These are phyloP conservation scores for Tricladium varicosporioides DNA, from an alignment of 2,329 filamentous ascomycete species.

Conservation along the genomic window DNA sequence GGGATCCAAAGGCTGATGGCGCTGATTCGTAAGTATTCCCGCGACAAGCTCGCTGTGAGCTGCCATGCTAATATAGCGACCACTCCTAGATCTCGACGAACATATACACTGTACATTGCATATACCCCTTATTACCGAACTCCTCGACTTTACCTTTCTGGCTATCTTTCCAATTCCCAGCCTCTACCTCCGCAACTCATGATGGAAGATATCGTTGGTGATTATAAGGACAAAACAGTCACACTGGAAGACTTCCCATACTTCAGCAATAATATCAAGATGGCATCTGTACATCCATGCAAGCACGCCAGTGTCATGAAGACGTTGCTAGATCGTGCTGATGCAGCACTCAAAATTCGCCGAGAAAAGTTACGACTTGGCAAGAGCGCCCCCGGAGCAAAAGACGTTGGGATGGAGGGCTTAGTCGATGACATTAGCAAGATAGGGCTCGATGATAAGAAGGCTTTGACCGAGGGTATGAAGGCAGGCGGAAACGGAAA, in stretches of 20 bases:
- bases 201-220: conserved; percentile 96
- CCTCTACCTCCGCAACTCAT: conserved; percentile 80
- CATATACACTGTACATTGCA: conserved; percentile 98
- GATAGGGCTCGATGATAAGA: conserved; percentile 51
- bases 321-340: conserved; percentile 88
- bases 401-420: conserved; percentile 70
- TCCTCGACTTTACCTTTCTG: conserved; percentile 90
- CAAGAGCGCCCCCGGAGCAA: conserved; percentile 44
- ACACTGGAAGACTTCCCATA: conserved; percentile 97
- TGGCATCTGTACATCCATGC: conserved; percentile 95
- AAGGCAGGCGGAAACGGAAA: conserved; percentile 49
- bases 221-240: conserved; percentile 98
- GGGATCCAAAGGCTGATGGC: conserved; percentile 53
- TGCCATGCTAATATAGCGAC: conserved; percentile 11
- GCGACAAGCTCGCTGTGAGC: background rate
- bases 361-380: conserved; percentile 73
- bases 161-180: conserved; percentile 76
- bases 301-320: conserved; percentile 99
- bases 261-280: conserved; percentile 87
- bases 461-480: conserved; percentile 37
- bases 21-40: conserved; percentile 28
- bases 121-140: conserved; percentile 97
- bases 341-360: conserved; percentile 86
- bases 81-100: conserved; percentile 67
- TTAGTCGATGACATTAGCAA: conserved; percentile 78